Evolutionary conservation across 169 alveolate genomes (phyloP).

Genomic region (Plasmodium yoelii): DNA sequence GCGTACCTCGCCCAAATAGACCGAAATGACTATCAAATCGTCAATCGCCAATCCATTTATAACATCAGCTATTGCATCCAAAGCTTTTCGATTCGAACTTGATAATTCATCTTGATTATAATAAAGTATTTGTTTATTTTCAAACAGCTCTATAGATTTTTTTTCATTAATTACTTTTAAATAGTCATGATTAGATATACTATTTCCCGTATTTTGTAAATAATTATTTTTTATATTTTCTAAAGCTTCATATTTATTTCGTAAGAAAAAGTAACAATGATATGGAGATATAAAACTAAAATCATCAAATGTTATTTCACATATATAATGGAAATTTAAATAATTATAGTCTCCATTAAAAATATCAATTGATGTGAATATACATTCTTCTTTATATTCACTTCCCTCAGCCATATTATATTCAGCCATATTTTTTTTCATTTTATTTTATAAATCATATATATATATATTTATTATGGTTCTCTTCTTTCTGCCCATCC

Average conservation of each 20-base stretch:
- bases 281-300: slow-evolving; percentile 68
- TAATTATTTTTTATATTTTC: slow-evolving; percentile 23
- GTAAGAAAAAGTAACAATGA: slow-evolving; percentile 69
- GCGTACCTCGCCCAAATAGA: slow-evolving; percentile 58
- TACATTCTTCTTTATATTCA: slow-evolving; percentile 77
- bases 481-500: background rate
- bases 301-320: slow-evolving; percentile 70
- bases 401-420: slow-evolving; percentile 14
- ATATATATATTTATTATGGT: background rate
- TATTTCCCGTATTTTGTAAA: slow-evolving; percentile 7
- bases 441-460: slow-evolving; percentile 11
- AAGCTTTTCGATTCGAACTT: slow-evolving; percentile 13
- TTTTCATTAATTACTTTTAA: slow-evolving; percentile 27
- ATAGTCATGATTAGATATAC: slow-evolving; percentile 7
- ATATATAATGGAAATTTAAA: slow-evolving; percentile 59
- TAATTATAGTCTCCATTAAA: slow-evolving; percentile 66
- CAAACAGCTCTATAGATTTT: slow-evolving; percentile 46
- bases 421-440: slow-evolving; percentile 16
- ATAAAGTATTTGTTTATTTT: slow-evolving; percentile 31
- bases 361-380: slow-evolving; percentile 74
- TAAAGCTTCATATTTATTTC: slow-evolving; percentile 46
- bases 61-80: slow-evolving; percentile 25
- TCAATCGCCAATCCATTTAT: slow-evolving; percentile 31
- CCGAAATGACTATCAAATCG: slow-evolving; percentile 59
- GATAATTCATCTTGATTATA: slow-evolving; percentile 38